Conservation (phyloP, 2,329 filamentous ascomycete genomes). For the Arthrinium phaeospermum region DNA sequence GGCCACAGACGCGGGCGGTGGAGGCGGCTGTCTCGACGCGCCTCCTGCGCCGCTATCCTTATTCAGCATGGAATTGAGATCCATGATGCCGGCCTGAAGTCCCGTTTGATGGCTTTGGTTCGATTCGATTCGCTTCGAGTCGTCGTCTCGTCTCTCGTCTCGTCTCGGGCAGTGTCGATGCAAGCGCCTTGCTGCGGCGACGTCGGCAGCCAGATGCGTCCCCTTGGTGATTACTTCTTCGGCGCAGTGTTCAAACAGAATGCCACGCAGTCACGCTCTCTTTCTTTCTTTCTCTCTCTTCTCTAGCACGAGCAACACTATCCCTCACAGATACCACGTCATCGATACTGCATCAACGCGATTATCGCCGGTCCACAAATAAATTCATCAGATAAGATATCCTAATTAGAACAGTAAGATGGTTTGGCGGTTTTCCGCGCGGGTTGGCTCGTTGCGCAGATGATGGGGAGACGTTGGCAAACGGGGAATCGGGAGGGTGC, state of each 20-base stretch:
- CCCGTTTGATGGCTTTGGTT: neutral
- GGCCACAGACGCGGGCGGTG: constrained; percentile 31
- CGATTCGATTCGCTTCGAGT: neutral
- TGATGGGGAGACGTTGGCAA: constrained; percentile 8
- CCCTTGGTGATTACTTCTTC: neutral
- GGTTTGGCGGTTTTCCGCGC: neutral
- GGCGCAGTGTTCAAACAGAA: neutral
- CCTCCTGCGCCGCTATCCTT: constrained; percentile 48
- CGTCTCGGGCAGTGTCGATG: constrained; percentile 10
- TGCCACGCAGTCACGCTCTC: constrained; percentile 21
- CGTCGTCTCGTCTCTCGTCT: neutral
- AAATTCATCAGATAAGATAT: constrained; percentile 17
- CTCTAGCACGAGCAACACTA: constrained; percentile 17
- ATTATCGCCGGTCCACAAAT: constrained; percentile 18
- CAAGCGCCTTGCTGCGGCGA: neutral
- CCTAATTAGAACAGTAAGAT: constrained; percentile 14
- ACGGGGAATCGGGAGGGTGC: neutral
- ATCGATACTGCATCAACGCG: constrained; percentile 21
- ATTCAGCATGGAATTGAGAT: constrained; percentile 62
- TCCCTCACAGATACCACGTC: constrained; percentile 19
- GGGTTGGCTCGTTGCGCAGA: constrained; percentile 2
- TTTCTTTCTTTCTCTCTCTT: constrained; percentile 7
- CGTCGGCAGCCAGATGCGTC: constrained; percentile 8
- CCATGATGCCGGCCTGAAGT: constrained; percentile 44
- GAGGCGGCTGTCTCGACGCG: constrained; percentile 35